Conservation (phyloP, 306 rosid species). For the Sicyos edulis region DNA sequence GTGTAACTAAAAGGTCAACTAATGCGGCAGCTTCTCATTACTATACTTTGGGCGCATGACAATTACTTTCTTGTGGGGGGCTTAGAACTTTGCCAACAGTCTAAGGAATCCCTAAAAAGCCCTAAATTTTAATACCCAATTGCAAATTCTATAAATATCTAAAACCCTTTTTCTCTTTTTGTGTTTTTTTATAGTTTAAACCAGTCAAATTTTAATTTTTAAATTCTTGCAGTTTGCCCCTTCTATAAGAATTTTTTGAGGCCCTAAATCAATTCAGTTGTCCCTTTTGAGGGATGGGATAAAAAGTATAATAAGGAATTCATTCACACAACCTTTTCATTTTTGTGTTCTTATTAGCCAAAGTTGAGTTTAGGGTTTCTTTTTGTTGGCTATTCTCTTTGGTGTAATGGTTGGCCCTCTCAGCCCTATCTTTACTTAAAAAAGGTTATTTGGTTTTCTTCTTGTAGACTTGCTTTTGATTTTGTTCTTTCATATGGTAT, state of each 20-base stretch:
- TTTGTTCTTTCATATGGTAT: too few species aligned
- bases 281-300: conserved; percentile 1
- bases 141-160: too few species aligned
- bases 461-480: too few species aligned
- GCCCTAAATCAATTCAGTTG: not conserved
- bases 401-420: too few species aligned
- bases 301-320: not conserved
- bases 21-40: conserved; percentile 19
- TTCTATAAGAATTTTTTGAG: not conserved
- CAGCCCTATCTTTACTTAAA: too few species aligned
- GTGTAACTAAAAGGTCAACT: conserved; percentile 13
- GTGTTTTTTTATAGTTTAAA: too few species aligned
- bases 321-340: conserved; percentile 10
- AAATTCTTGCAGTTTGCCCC: not conserved
- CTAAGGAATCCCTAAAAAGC: conserved; percentile 3
- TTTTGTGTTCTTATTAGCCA: not conserved
- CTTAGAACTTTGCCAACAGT: conserved; percentile 1
- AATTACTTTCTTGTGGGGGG: too few species aligned
- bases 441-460: too few species aligned
- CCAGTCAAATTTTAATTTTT: not conserved
- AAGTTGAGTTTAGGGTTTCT: not conserved
- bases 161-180: too few species aligned
- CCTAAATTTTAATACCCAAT: not conserved
- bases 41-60: conserved; percentile 7
- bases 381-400: too few species aligned